phyloP scores from a whole-genome alignment of 306 rosid genomes.

The Prunus campanulata region DNA sequence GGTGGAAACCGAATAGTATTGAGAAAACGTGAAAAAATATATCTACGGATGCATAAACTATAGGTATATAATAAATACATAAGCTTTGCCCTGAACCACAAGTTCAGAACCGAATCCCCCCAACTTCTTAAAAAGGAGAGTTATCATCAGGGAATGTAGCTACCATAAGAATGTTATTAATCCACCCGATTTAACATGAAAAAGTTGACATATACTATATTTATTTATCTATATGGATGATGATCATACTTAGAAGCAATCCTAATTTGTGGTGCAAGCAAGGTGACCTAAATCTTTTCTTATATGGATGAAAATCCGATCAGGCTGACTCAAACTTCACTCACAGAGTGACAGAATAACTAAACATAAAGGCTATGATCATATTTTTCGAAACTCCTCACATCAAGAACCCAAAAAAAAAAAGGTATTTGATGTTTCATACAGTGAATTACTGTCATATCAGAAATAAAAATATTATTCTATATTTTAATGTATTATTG shows the following conservation, averaged over 20 bases:
- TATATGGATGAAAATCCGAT: slow-evolving; percentile 19
- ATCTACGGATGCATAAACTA: neutral
- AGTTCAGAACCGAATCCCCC: neutral
- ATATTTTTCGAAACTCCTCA: neutral
- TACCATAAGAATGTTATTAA: neutral
- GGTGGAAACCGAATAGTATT: too few relatives aligned
- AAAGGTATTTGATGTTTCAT: neutral
- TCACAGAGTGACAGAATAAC: slow-evolving; percentile 3
- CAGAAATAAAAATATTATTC: too few relatives aligned
- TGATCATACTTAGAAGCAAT: neutral
- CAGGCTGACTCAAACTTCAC: slow-evolving; percentile 9
- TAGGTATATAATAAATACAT: neutral
- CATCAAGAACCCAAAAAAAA: neutral
- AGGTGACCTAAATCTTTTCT: slow-evolving; percentile 3
- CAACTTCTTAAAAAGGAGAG: slow-evolving; percentile 3
- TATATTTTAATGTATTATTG: too few relatives aligned
- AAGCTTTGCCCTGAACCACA: neutral
- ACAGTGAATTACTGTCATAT: neutral
- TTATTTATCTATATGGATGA: neutral
- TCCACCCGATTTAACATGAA: neutral
- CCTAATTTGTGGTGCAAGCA: neutral
- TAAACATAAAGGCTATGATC: neutral
- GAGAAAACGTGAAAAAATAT: neutral
- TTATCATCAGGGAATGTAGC: neutral
- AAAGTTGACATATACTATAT: neutral